Evolutionary conservation across 306 rosid genomes (phyloP).

Genomic region (Begonia masoniana): DNA sequence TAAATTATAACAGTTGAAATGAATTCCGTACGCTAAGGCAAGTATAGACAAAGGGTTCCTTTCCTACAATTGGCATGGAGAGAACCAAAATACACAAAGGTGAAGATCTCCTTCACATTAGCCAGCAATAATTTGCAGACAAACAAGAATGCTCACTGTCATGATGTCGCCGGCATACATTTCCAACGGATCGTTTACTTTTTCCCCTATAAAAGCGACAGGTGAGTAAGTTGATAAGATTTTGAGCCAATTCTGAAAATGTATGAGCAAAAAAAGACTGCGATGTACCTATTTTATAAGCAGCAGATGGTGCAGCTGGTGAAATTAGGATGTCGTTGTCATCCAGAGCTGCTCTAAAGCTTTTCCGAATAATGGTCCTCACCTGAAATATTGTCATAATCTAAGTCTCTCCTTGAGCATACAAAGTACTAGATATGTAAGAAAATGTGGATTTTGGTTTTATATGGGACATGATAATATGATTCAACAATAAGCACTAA

Average conservation of each 20-base stretch:
- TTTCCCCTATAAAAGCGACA: conserved; percentile 49
- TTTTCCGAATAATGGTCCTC: conserved; percentile 74
- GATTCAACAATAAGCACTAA: too few species aligned
- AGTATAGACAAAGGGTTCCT: too few species aligned
- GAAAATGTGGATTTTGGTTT: too few species aligned
- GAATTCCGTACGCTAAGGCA: too few species aligned
- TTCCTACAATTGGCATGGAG: too few species aligned
- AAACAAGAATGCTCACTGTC: conserved; percentile 59
- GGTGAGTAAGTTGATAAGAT: neutral
- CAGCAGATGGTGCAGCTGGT: conserved; percentile 94
- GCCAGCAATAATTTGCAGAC: too few species aligned
- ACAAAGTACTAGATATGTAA: neutral
- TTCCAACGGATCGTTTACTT: conserved; percentile 84
- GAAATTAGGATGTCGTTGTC: conserved; percentile 82
- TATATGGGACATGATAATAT: too few species aligned
- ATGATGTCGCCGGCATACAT: conserved; percentile 96
- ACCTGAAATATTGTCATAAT: conserved; percentile 43
- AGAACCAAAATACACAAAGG: too few species aligned
- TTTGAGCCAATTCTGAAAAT: conserved; percentile 11
- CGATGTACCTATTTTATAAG: conserved; percentile 74
- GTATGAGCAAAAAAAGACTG: neutral
- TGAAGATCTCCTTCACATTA: too few species aligned
- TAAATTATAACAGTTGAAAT: too few species aligned
- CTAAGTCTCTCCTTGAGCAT: conserved; percentile 9
- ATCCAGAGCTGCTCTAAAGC: conserved; percentile 75